phyloP scores from a whole-genome alignment of 148 eudicot genomes.

The Heliamphora exappendiculata region DNA sequence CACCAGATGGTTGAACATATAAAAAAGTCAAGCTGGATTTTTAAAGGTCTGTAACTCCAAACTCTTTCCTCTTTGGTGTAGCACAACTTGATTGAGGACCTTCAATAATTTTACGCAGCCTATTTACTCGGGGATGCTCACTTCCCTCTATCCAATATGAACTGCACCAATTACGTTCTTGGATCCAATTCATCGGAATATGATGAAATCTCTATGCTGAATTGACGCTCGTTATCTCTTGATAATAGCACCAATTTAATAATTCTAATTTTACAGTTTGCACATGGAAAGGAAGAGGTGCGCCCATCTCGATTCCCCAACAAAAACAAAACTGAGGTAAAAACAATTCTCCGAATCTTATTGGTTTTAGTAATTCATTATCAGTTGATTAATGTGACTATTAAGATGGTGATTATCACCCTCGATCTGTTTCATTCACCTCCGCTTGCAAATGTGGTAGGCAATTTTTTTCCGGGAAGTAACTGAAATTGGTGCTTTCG shows the following conservation, averaged over 20 bases:
- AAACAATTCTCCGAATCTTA: background rate
- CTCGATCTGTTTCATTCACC: no score
- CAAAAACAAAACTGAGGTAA: constrained; percentile 38
- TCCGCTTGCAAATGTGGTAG: no score
- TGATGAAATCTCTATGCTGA: background rate
- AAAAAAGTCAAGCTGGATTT: background rate
- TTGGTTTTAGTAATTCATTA: background rate
- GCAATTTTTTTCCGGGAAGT: background rate
- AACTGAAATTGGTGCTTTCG: background rate
- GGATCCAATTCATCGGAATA: background rate
- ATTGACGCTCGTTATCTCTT: background rate
- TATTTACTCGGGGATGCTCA: background rate
- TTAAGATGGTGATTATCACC: background rate
- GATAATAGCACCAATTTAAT: background rate
- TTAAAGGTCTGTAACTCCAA: background rate
- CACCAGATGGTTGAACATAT: background rate
- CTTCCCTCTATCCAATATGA: background rate
- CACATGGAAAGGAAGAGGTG: constrained; percentile 56
- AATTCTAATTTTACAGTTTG: constrained; percentile 29
- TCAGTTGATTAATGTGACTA: background rate
- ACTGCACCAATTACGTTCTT: background rate
- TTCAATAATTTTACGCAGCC: background rate
- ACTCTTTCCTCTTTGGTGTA: background rate
- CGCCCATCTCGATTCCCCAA: constrained; percentile 22
- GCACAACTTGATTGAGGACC: background rate